Evolutionary conservation across 1,284 basidiomycete species (phyloP).

Genomic region (Fistulinella staudtii): DNA sequence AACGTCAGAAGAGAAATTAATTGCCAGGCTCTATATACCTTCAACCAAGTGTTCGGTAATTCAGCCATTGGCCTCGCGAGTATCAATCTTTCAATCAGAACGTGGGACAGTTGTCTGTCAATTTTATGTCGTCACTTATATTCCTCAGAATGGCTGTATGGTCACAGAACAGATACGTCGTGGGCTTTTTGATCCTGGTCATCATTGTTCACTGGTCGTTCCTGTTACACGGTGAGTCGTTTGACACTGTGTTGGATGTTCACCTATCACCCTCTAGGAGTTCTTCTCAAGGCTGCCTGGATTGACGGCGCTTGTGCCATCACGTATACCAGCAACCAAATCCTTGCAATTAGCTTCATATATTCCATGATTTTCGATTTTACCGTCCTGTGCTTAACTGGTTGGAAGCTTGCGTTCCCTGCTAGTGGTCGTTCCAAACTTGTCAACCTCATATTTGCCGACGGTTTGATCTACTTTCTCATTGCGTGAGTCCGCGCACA

Average conservation of each 20-base stretch:
- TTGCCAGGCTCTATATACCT: conserved; percentile 56
- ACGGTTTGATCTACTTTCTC: conserved; percentile 70
- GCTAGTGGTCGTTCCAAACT: conserved; percentile 48
- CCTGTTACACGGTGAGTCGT: conserved; percentile 60
- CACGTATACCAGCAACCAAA: conserved; percentile 48
- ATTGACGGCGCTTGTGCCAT: conserved; percentile 51
- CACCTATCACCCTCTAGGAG: conserved; percentile 37
- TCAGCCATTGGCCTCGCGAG: conserved; percentile 70
- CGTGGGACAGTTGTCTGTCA: conserved; percentile 40
- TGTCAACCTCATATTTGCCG: conserved; percentile 61
- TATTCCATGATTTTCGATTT: conserved; percentile 74
- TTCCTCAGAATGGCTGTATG: conserved; percentile 61
- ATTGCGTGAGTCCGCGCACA: conserved; percentile 53
- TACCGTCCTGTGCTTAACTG: conserved; percentile 54
- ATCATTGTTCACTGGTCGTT: conserved; percentile 76
- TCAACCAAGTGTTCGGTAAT: conserved; percentile 69
- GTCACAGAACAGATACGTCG: conserved; percentile 59
- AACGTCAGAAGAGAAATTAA: conserved; percentile 32
- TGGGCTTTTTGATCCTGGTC: conserved; percentile 50
- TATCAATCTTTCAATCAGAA: conserved; percentile 74
- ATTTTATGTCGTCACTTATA: neutral
- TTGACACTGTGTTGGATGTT: neutral
- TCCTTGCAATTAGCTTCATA: conserved; percentile 63
- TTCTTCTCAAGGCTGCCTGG: conserved; percentile 58
- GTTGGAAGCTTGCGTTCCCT: conserved; percentile 51